These are phyloP conservation scores for Cercospora berteroae DNA, from an alignment of 2,329 filamentous ascomycete species.

Conservation along the genomic window DNA sequence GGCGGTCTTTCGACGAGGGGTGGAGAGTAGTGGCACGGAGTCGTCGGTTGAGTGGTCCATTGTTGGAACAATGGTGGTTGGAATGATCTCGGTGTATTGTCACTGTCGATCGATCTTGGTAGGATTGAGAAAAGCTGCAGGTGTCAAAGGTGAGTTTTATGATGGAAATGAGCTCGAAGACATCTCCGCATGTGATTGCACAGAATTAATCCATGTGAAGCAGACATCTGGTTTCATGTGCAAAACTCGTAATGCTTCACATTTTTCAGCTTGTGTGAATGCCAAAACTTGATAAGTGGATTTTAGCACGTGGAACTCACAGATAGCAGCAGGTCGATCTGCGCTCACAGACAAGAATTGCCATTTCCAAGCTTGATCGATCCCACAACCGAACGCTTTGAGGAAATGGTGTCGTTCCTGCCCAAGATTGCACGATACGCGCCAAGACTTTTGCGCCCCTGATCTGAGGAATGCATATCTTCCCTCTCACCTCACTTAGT, in stretches of 20 bases:
- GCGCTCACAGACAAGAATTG: no score
- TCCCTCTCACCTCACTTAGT: no score
- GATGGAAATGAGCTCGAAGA: neutral
- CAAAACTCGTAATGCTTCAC: neutral
- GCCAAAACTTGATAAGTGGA: neutral
- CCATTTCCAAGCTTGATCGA: no score
- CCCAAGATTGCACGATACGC: no score
- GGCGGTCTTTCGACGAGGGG: neutral
- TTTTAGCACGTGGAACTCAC: neutral
- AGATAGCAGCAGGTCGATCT: no score
- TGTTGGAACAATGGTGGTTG: neutral
- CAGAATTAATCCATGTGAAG: neutral
- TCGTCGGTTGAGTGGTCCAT: neutral
- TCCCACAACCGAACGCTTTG: no score
- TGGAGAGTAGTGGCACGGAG: neutral
- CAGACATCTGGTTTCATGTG: neutral
- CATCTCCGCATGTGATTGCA: neutral
- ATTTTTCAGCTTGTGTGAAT: neutral
- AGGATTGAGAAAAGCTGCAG: neutral
- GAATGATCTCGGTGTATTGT: neutral
- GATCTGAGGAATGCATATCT: no score
- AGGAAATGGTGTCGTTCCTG: no score
- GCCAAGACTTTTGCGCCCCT: no score
- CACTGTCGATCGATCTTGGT: neutral
- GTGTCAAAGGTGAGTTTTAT: neutral